Conservation (phyloP, 306 rosid species). For the Prunus mongolica region DNA sequence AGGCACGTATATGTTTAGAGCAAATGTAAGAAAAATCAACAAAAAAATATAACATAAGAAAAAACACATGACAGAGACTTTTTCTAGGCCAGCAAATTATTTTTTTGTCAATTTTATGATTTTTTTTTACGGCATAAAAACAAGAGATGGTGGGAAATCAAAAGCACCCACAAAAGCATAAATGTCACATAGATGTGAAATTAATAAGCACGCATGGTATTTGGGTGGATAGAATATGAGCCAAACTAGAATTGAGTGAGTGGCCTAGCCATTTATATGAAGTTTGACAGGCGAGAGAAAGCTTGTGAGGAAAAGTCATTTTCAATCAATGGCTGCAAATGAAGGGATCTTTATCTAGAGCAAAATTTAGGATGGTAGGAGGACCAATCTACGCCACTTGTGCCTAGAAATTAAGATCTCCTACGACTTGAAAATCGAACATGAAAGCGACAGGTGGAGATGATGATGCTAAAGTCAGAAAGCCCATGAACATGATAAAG, state of each 20-base stretch:
- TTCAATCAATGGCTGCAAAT: conserved; percentile 40
- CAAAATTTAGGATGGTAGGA: conserved; percentile 19
- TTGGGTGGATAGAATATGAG: background rate
- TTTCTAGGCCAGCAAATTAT: conserved; percentile 1
- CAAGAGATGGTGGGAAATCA: conserved; percentile 26
- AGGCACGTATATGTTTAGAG: background rate
- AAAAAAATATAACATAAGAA: conserved; percentile 1
- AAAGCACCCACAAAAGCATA: conserved; percentile 30
- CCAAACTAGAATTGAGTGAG: background rate
- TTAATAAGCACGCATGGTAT: background rate
- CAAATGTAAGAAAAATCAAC: conserved; percentile 19
- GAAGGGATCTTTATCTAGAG: conserved; percentile 13
- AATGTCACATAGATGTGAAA: background rate
- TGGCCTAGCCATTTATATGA: conserved; percentile 24
- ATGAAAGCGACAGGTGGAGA: background rate
- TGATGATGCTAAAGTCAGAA: conserved; percentile 13
- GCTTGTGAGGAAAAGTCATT: conserved; percentile 19
- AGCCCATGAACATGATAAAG: conserved; percentile 13
- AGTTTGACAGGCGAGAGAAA: conserved; percentile 22
- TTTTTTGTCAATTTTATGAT: background rate
- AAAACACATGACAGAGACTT: background rate
- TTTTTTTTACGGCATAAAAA: conserved; percentile 1
- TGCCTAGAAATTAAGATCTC: conserved; percentile 20
- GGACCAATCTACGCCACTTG: conserved; percentile 44
- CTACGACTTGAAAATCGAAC: conserved; percentile 17